Evolutionary conservation across 169 alveolate species (phyloP), one percentile per base, ranked within the genome.

Genomic region (Plasmodium yoelii): DNA sequence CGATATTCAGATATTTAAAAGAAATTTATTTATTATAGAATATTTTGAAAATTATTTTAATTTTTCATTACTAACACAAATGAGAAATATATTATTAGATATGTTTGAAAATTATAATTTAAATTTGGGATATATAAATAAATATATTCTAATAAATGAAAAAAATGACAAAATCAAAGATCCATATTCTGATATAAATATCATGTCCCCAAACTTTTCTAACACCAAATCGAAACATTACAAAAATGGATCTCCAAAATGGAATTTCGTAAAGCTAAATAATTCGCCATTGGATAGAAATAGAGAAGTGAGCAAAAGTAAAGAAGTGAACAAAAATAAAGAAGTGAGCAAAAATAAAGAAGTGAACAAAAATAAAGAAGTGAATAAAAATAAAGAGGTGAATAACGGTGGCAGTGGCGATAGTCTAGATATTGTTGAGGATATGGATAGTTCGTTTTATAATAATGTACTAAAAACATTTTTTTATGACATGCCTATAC

Each of bases 21-120:
- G 84, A 57, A 57, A 82, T 70, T 67, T 82, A 49, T 55, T 55
- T 59, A 57, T 82, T 24, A 68, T 82, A 39, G 90, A 82, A 10
- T 51, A 82, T 55, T 42, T 82, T 9, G 55, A 55, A 2, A 49
- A 70, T 9, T 67, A 82, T 67, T 67, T 67, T 15, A 67, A 46
- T 18, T 82, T 82, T 46, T 49, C 90, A 28, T 39, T 82, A 15
- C 68, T 82, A 47, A 67, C 47, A 12, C 39, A 28, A 44, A 65
- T 82, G 90, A 64, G 65, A 39, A 82, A 82, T 28, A 82, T 82
- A 69, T 15, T 42, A 5, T 26, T 46, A 8, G 90, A 82, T 13
- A 82, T 82, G 90, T 39, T 67, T 8, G 47, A 55, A 5, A 82
- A 82, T 47, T 82, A 82, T 39, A 42, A 67, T 68, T 67, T 82